Conservation (phyloP, 257 asterid genomes). For the Solanum chiquidenum region DNA sequence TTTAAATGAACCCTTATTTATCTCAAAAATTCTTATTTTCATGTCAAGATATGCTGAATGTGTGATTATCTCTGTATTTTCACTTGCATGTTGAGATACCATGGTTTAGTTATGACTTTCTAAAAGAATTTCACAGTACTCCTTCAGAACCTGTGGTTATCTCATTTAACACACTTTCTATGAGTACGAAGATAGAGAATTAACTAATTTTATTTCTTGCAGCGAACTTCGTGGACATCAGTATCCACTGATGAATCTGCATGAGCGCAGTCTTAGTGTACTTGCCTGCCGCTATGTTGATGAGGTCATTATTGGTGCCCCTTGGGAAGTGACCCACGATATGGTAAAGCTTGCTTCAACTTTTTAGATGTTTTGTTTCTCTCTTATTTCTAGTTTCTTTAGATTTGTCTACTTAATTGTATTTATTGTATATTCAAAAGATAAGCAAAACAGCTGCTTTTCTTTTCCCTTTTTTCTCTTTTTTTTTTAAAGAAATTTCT, state of each 20-base stretch:
- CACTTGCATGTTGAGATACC: neutral
- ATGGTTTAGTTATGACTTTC: neutral
- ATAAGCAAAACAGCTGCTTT: neutral
- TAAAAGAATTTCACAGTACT: neutral
- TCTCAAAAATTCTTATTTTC: neutral
- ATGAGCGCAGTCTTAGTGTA: conserved; percentile 89
- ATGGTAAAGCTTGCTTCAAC: conserved; percentile 36
- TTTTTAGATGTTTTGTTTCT: neutral
- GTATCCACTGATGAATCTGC: conserved; percentile 84
- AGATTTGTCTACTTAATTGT: neutral
- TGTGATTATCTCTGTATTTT: neutral
- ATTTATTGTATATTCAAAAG: neutral
- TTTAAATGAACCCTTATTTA: neutral
- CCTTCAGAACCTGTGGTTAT: neutral
- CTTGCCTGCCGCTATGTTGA: conserved; percentile 88
- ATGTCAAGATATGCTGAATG: neutral
- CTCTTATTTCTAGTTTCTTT: neutral
- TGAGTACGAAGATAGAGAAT: neutral
- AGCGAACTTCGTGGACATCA: conserved; percentile 69
- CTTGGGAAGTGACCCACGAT: conserved; percentile 73
- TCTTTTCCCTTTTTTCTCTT: neutral
- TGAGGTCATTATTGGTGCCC: conserved; percentile 93
- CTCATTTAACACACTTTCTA: neutral
- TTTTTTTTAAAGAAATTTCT: neutral
- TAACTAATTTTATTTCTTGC: conserved; percentile 10